Evolutionary conservation across 108 stramenopile species (phyloP).

Genomic region (Epipyxis sp.): DNA sequence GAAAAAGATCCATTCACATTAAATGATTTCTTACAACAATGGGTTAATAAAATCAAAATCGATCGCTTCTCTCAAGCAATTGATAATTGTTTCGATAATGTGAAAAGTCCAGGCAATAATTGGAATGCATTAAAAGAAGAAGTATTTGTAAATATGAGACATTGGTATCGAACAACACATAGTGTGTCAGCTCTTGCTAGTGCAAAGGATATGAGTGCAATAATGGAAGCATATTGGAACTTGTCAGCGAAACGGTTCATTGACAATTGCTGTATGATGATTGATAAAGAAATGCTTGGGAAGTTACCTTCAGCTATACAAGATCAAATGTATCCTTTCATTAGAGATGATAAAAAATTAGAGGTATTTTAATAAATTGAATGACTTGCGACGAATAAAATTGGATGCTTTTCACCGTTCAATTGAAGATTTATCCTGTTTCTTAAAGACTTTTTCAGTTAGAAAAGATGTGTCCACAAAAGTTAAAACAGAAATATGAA

Average conservation of each 20-base stretch:
- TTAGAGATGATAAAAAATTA: neutral
- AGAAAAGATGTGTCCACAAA: too few relatives aligned
- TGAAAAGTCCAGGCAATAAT: slow-evolving; percentile 35
- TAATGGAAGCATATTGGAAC: slow-evolving; percentile 45
- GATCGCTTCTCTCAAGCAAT: slow-evolving; percentile 39
- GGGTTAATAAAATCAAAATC: slow-evolving; percentile 44
- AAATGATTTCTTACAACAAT: slow-evolving; percentile 47
- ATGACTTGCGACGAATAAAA: too few relatives aligned
- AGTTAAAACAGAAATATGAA: too few relatives aligned
- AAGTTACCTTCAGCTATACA: slow-evolving; percentile 40
- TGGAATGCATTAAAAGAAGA: slow-evolving; percentile 41
- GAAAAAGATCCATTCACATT: slow-evolving; percentile 47
- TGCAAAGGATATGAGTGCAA: slow-evolving; percentile 47
- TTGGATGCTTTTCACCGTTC: too few relatives aligned
- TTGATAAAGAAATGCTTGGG: slow-evolving; percentile 45
- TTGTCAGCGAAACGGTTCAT: slow-evolving; percentile 47
- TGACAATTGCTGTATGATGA: slow-evolving; percentile 47
- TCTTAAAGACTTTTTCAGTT: too few relatives aligned
- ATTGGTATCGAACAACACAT: slow-evolving; percentile 47
- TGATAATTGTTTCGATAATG: slow-evolving; percentile 40
- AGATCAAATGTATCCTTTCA: neutral
- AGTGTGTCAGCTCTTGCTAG: slow-evolving; percentile 36
- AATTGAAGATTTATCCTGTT: too few relatives aligned
- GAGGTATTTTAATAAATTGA: neutral
- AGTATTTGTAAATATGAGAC: slow-evolving; percentile 34